Percentiles rank a stretch among this genome's conserved stretches.
phyloP scores from a whole-genome alignment of 306 rosid genomes.

The Canavalia gladiata region DNA sequence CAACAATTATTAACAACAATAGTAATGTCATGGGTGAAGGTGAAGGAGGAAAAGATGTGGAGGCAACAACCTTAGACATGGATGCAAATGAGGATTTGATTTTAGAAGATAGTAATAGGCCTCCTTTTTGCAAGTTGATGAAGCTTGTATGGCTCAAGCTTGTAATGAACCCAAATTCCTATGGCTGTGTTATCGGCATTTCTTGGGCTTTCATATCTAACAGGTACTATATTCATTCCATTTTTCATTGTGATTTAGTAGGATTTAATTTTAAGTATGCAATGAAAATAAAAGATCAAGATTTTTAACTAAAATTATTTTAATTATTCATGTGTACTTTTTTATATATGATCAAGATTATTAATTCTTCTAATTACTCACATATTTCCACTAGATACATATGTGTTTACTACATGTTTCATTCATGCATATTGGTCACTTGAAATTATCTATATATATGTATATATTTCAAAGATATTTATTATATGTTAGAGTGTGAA shows the following conservation, averaged over 20 bases:
- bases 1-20: background rate
- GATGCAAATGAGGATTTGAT: conserved; percentile 14
- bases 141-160: conserved; percentile 78
- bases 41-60: conserved; percentile 62
- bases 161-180: conserved; percentile 80
- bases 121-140: conserved; percentile 68
- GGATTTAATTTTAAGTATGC: too few relatives aligned
- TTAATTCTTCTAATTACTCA: background rate
- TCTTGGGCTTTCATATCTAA: conserved; percentile 83
- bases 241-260: background rate
- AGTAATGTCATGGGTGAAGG: conserved; percentile 1
- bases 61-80: conserved; percentile 42
- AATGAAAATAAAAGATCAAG: too few relatives aligned
- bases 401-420: background rate
- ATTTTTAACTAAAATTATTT: background rate
- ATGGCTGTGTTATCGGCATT: conserved; percentile 81
- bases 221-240: conserved; percentile 57
- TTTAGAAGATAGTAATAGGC: conserved; percentile 34
- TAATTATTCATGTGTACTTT: background rate
- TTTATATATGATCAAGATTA: background rate
- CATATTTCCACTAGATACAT: background rate
- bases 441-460: background rate
- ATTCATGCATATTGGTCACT: background rate
- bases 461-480: background rate
- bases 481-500: background rate